Conservation (phyloP, 306 rosid genomes). For the Ceratonia siliqua region DNA sequence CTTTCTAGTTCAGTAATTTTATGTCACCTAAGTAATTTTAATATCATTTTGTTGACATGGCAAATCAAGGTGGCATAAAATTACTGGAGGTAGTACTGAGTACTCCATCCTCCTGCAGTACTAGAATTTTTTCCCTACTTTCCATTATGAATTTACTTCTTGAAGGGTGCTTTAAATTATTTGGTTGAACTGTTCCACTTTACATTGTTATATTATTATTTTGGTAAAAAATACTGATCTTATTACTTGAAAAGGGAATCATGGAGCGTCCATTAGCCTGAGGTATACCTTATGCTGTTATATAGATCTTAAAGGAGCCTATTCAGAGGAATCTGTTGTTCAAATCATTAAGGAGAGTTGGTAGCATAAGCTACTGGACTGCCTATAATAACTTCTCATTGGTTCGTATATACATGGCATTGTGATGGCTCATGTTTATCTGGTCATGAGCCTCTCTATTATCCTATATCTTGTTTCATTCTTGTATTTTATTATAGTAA, state of each 20-base stretch:
- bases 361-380: slow-evolving; percentile 25
- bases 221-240: neutral
- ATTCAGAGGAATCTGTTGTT: neutral
- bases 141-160: no score
- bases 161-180: neutral
- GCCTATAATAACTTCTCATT: neutral
- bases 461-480: neutral
- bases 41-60: no score
- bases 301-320: neutral
- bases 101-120: no score
- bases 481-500: neutral
- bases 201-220: neutral
- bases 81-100: no score
- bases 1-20: no score
- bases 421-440: neutral
- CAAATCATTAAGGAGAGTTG: neutral
- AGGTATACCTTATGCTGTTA: neutral
- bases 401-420: slow-evolving; percentile 2
- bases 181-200: no score
- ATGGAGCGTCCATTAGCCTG: neutral
- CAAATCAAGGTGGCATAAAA: no score
- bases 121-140: no score
- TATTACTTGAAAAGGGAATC: neutral
- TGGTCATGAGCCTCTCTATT: neutral
- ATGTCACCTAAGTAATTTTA: no score